Conservation (phyloP, 75 land plant species). For the Cupressus sempervirens region DNA sequence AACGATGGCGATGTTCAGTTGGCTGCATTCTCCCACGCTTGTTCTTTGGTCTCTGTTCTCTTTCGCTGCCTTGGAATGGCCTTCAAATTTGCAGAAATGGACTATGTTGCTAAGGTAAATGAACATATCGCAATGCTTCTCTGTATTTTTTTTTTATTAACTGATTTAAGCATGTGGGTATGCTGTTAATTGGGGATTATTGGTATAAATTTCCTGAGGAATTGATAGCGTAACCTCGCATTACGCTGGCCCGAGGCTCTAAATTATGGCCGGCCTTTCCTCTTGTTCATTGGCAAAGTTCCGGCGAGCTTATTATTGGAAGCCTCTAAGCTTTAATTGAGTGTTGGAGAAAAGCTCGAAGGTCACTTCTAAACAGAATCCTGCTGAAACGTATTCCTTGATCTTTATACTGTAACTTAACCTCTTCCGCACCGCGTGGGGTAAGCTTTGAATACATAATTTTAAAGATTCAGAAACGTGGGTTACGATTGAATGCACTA, state of each 20-base stretch:
- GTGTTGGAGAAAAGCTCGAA: not conserved
- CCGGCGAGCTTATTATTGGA: not conserved
- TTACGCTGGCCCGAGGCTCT: not conserved
- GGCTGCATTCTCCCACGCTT: slow-evolving; percentile 64
- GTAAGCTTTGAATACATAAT: too few relatives aligned
- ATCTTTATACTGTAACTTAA: too few relatives aligned
- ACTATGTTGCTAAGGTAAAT: slow-evolving; percentile 81
- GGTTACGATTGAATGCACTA: too few relatives aligned
- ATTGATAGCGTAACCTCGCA: not conserved
- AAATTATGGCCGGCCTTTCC: not conserved
- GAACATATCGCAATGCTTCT: not conserved
- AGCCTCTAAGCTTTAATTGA: not conserved
- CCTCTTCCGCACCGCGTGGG: too few relatives aligned
- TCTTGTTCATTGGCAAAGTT: too few relatives aligned
- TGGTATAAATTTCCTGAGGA: not conserved
- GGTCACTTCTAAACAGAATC: not conserved
- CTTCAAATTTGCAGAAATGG: slow-evolving; percentile 95
- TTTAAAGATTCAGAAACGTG: too few relatives aligned
- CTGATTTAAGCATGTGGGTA: not conserved
- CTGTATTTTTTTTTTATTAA: not conserved
- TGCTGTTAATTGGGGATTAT: not conserved
- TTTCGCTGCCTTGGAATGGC: slow-evolving; percentile 87
- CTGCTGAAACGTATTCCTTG: not conserved
- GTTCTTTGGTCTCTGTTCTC: slow-evolving; percentile 77
- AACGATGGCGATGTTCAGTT: slow-evolving; percentile 31